Percentiles rank a stretch among this genome's conserved stretches.
Conservation (phyloP, 345 rosid species). For the Eutrema heterophyllum region DNA sequence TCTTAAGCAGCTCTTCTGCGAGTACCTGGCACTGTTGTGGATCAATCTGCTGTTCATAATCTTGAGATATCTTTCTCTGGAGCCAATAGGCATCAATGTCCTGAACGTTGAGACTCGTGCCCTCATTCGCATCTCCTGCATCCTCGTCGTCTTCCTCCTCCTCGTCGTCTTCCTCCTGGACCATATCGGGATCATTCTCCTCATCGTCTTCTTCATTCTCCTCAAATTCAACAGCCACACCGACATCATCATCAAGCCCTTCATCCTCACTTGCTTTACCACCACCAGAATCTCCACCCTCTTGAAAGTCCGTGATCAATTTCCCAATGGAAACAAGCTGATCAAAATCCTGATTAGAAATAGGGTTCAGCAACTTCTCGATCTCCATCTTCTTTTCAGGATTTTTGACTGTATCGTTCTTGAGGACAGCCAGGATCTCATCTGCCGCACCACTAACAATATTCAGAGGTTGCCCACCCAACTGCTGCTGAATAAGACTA, state of each 20-base stretch:
- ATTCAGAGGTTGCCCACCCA: constrained; percentile 85
- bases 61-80: constrained; percentile 87
- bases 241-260: constrained; percentile 78
- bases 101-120: constrained; percentile 70
- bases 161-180: constrained; percentile 81
- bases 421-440: constrained; percentile 88
- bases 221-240: constrained; percentile 91
- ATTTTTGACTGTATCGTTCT: constrained; percentile 54
- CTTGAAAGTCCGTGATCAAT: constrained; percentile 79
- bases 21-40: constrained; percentile 83
- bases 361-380: constrained; percentile 65
- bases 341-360: constrained; percentile 48
- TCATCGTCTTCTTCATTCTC: constrained; percentile 87
- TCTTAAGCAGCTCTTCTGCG: constrained; percentile 89
- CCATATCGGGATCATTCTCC: constrained; percentile 86
- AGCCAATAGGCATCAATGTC: constrained; percentile 98
- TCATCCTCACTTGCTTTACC: constrained; percentile 55
- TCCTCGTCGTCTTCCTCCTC: constrained; percentile 85
- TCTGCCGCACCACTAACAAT: constrained; percentile 85
- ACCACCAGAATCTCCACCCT: constrained; percentile 48
- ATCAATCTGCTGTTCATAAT: constrained; percentile 83
- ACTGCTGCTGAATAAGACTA: constrained; percentile 70
- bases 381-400: constrained; percentile 84
- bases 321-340: constrained; percentile 72
- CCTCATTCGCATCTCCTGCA: constrained; percentile 57